Evolutionary conservation across 805 yeast species (phyloP).

Genomic region (Candida arabinofermentans): DNA sequence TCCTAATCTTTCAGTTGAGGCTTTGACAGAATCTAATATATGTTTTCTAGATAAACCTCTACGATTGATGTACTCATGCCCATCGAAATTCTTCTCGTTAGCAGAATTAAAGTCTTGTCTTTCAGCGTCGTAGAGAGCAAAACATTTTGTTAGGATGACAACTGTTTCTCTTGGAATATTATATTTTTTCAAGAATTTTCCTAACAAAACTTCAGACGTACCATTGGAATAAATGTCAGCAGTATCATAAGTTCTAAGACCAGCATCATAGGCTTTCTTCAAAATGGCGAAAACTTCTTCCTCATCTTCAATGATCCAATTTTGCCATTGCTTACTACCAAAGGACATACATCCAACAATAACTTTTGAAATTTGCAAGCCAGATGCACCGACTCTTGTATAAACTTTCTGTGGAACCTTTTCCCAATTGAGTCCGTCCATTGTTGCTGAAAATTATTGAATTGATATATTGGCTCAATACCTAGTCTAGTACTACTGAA

Average conservation of each 20-base stretch:
- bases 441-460: no score
- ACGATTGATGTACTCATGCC: constrained; percentile 26
- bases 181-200: constrained; percentile 47
- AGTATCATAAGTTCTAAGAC: constrained; percentile 45
- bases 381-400: constrained; percentile 37
- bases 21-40: constrained; percentile 38
- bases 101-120: constrained; percentile 30
- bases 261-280: constrained; percentile 41
- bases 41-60: constrained; percentile 41
- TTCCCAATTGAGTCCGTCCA: constrained; percentile 5
- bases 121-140: constrained; percentile 31
- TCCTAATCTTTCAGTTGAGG: constrained; percentile 42
- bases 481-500: no score
- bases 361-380: constrained; percentile 43
- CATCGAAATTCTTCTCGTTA: constrained; percentile 38
- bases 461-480: no score
- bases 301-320: constrained; percentile 44
- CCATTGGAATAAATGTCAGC: constrained; percentile 46
- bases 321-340: constrained; percentile 39
- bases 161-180: constrained; percentile 49
- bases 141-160: constrained; percentile 47
- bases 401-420: constrained; percentile 11
- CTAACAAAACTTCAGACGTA: constrained; percentile 41
- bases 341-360: constrained; percentile 52
- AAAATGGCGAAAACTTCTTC: constrained; percentile 38